Conservation (phyloP, 129 eudicot genomes). For the Gnaphalium uliginosum region DNA sequence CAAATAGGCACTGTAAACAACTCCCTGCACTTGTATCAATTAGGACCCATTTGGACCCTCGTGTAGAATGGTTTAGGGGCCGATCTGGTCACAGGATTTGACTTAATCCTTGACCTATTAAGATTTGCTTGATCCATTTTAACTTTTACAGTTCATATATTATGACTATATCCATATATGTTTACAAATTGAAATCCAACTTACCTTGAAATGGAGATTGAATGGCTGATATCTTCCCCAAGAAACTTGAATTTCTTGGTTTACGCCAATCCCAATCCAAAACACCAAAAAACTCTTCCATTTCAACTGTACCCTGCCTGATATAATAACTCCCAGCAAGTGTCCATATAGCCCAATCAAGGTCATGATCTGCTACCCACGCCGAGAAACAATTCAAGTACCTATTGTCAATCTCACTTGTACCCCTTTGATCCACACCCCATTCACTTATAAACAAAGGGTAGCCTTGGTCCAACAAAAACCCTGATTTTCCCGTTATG, state of each 20-base stretch:
- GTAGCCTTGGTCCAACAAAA: constrained; percentile 68
- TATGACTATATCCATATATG: neutral
- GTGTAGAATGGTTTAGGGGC: neutral
- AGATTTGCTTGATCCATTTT: neutral
- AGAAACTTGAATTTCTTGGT: constrained; percentile 59
- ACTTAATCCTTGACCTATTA: neutral
- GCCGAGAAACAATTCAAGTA: constrained; percentile 71
- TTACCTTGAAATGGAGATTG: constrained; percentile 80
- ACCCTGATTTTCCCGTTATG: constrained; percentile 53
- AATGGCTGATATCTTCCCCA: constrained; percentile 62
- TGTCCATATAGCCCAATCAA: constrained; percentile 95
- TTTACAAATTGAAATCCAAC: neutral
- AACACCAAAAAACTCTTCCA: constrained; percentile 51
- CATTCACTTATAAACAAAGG: constrained; percentile 86
- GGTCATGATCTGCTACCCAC: constrained; percentile 63
- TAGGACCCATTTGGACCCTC: neutral
- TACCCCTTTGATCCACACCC: constrained; percentile 86
- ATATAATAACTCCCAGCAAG: constrained; percentile 75
- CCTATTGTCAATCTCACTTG: constrained; percentile 70
- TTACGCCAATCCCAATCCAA: constrained; percentile 54
- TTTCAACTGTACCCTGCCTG: constrained; percentile 72
- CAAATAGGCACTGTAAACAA: neutral
- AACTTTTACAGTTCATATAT: neutral
- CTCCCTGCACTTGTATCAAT: neutral
- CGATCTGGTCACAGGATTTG: neutral